A percentile compares a stretch with the other conserved stretches of the same genome.
Conservation (phyloP, 2,329 filamentous ascomycete species). For the Cytospora chrysosperma region DNA sequence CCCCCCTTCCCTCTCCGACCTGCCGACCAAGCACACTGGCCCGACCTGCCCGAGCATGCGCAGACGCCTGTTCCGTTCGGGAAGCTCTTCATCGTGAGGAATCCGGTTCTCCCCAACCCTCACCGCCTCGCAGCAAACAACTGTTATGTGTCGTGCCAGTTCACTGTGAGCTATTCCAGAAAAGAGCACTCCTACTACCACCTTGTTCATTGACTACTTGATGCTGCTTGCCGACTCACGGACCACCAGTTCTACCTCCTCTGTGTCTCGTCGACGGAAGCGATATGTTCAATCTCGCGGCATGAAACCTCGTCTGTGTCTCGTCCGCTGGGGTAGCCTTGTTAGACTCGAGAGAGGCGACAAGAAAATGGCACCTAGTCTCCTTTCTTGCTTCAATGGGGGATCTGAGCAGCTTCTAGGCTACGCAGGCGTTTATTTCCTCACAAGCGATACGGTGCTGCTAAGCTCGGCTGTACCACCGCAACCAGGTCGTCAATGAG, state of each 20-base stretch:
- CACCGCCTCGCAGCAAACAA: neutral
- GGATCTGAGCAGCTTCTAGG: neutral
- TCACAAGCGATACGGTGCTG: neutral
- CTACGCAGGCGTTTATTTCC: neutral
- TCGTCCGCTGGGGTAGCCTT: neutral
- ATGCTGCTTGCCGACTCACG: neutral
- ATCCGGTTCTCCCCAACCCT: neutral
- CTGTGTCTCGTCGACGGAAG: neutral
- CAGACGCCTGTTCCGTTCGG: neutral
- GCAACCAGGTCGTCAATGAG: neutral
- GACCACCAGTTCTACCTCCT: neutral
- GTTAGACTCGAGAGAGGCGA: neutral
- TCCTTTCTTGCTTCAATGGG: neutral
- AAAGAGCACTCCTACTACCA: neutral
- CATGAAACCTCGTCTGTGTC: neutral
- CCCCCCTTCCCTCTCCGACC: neutral
- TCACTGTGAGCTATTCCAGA: neutral
- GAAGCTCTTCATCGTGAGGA: neutral
- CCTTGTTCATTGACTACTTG: no score
- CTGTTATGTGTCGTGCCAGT: neutral
- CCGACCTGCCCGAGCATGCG: conserved; percentile 12
- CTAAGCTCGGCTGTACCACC: neutral
- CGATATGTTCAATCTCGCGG: neutral
- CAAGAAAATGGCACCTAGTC: neutral
- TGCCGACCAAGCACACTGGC: neutral